phyloP scores from a whole-genome alignment of 345 rosid species.

The Rhizophora apiculata region DNA sequence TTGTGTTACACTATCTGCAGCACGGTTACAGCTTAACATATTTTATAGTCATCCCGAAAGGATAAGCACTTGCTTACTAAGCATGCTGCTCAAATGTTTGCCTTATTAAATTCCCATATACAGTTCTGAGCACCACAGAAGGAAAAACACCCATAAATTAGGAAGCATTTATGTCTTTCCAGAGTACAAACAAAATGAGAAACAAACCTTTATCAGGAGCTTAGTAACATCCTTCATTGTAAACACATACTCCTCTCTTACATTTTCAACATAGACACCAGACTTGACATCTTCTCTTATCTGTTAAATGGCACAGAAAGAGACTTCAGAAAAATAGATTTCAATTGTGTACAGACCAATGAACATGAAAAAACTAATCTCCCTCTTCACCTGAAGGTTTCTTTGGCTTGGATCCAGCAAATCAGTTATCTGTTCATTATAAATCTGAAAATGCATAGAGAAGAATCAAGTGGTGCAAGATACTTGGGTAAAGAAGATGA shows the following conservation, averaged over 20 bases:
- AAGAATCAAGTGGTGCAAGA: conserved; percentile 13
- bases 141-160: conserved; percentile 2
- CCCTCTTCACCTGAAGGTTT: conserved; percentile 68
- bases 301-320: conserved; percentile 37
- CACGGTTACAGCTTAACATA: not conserved
- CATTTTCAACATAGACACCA: conserved; percentile 90
- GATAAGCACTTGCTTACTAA: not conserved
- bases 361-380: conserved; percentile 13
- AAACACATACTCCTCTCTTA: conserved; percentile 74
- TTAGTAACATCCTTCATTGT: conserved; percentile 76
- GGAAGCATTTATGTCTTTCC: conserved; percentile 6
- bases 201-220: conserved; percentile 73
- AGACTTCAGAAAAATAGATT: conserved; percentile 15
- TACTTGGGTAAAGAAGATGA: not conserved
- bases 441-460: conserved; percentile 59
- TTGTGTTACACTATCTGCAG: too few relatives aligned
- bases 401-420: conserved; percentile 83
- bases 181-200: conserved; percentile 15
- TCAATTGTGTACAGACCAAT: not conserved
- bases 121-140: not conserved
- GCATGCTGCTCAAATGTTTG: not conserved
- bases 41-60: too few relatives aligned
- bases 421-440: conserved; percentile 98
- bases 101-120: not conserved
- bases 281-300: conserved; percentile 95